Conservation (phyloP, 2,329 filamentous ascomycete species). For the Exophiala viscosa region DNA sequence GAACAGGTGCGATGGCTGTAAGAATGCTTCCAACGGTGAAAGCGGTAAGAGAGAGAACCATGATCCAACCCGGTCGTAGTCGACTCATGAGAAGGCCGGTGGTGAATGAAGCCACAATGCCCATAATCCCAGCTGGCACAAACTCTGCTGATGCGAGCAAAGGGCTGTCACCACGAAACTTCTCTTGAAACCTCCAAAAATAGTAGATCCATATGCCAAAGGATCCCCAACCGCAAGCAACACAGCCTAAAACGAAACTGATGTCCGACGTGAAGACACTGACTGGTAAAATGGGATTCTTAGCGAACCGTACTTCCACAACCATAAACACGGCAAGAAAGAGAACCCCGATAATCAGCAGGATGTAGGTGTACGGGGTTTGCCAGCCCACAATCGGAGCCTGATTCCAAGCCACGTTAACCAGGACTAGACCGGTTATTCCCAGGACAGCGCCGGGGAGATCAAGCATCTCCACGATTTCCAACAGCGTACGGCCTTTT, state of each 20-base stretch:
- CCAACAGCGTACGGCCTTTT: constrained; percentile 30
- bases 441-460: constrained; percentile 46
- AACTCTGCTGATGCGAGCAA: constrained; percentile 28
- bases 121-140: constrained; percentile 18
- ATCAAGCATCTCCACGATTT: constrained; percentile 34
- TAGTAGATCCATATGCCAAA: constrained; percentile 39
- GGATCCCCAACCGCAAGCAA: constrained; percentile 38
- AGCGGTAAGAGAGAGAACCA: constrained; percentile 28
- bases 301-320: constrained; percentile 40
- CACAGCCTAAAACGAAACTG: constrained; percentile 32
- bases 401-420: constrained; percentile 57
- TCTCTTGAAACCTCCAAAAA: constrained; percentile 31
- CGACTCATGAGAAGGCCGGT: constrained; percentile 20
- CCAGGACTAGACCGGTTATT: constrained; percentile 48
- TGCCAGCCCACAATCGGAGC: constrained; percentile 48
- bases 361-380: constrained; percentile 45
- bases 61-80: constrained; percentile 17
- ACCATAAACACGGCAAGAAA: constrained; percentile 47
- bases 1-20: constrained; percentile 38
- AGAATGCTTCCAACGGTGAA: constrained; percentile 37
- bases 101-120: constrained; percentile 35
- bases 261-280: constrained; percentile 39
- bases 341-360: constrained; percentile 46
- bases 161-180: constrained; percentile 30
- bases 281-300: constrained; percentile 44